Evolutionary conservation across 768 basidiomycete species (phyloP), one percentile per base, ranked within the genome.

Genomic region (Gyrodon lividus): DNA sequence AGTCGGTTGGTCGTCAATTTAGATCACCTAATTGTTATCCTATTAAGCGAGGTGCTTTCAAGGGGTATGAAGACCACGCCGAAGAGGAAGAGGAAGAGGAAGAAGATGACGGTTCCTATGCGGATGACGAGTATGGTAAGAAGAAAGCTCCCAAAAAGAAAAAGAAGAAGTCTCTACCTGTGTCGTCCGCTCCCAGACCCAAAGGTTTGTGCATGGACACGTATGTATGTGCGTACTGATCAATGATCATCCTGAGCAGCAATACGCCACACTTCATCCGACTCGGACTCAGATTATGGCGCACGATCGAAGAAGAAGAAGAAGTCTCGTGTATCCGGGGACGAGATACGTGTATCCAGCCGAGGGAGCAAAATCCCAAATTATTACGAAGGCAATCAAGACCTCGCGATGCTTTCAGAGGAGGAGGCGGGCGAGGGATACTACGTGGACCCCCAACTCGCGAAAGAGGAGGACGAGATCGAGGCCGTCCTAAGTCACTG

Each of bases 241-340:
- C 23, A 43, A 51, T 57, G 47, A 44, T 48, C 44, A 49, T 56
- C 43, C 55, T 51, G 61, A 80, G 77, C 68, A 52, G 70, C 77
- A 54, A 70, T 73, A 46, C 86, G 84, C 42, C 81, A 79, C 24
- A 78, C 79, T 38, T 75, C 73, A 38, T 89, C 88, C 40, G 89
- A 90, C 70, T 90, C 89, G 12, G 89, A 89, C 69, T 92, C 89
- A 3, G 91, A 93, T 61, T 93, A 92, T 61, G 91, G 89, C 39
- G 80, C 87, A 28, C 85, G 87, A 50, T 81, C 90, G 59, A 91
- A 89, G 79, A 91, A 87, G 75, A 92, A 91, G 79, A 90, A 86
- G 74, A 83, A 79, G 63, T 69, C 72, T 53, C 78, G 64, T 59
- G 68, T 55, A 40, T 76, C 83, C 14, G 76, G 74, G 14, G 86